phyloP scores from a whole-genome alignment of 352 stramenopile species.

The Peronospora destructor region DNA sequence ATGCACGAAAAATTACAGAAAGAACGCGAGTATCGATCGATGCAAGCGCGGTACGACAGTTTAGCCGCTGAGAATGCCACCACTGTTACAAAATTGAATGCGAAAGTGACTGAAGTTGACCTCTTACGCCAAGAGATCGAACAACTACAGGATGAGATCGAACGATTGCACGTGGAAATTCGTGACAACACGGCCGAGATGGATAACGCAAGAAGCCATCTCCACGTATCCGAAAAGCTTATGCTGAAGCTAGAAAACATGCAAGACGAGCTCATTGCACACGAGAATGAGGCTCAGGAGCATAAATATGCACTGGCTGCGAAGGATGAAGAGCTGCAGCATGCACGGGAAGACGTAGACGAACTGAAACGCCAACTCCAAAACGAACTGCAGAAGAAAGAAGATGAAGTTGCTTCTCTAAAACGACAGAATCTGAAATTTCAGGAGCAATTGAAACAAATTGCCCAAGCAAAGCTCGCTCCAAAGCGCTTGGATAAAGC shows the following conservation, averaged over 20 bases:
- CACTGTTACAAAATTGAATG: conserved; percentile 18
- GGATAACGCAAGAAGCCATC: conserved; percentile 29
- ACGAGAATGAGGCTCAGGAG: conserved; percentile 25
- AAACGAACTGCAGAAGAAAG: conserved; percentile 19
- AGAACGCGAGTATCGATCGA: conserved; percentile 37
- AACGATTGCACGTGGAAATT: conserved; percentile 32
- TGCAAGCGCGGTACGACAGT: conserved; percentile 29
- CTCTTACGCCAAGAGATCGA: conserved; percentile 22
- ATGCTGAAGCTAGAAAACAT: conserved; percentile 40
- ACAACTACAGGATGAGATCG: conserved; percentile 20
- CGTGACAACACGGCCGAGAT: conserved; percentile 39
- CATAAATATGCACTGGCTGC: conserved; percentile 27
- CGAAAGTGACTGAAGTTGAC: conserved; percentile 24
- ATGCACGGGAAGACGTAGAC: conserved; percentile 10
- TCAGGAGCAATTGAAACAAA: conserved; percentile 23
- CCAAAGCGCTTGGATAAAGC: conserved; percentile 16
- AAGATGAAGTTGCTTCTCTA: conserved; percentile 25
- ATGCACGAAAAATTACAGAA: conserved; percentile 51
- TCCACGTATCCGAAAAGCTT: conserved; percentile 40
- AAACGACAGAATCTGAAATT: conserved; percentile 27
- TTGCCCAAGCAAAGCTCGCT: conserved; percentile 19
- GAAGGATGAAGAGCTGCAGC: conserved; percentile 25
- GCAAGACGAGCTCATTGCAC: conserved; percentile 29
- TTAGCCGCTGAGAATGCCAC: conserved; percentile 24
- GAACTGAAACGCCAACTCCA: conserved; percentile 22